Evolutionary conservation across 331 rosid species (phyloP).

Genomic region (Malus hybrid): DNA sequence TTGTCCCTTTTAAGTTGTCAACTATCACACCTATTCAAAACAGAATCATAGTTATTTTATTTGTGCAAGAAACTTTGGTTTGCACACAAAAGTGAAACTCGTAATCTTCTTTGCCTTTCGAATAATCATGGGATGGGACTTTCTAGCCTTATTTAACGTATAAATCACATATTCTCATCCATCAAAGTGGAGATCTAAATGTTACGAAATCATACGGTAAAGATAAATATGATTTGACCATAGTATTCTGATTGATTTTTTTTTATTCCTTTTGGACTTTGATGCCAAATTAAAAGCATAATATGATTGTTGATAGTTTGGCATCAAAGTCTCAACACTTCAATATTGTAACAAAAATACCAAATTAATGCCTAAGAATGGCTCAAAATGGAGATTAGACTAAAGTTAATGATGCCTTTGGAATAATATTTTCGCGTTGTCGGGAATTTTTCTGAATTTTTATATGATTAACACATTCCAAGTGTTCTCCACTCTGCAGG

Average conservation of each 20-base stretch:
- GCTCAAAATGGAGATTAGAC: conserved; percentile 2
- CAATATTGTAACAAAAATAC: background rate
- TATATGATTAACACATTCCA: conserved; percentile 6
- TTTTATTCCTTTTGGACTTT: background rate
- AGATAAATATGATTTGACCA: too few relatives aligned
- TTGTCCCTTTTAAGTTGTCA: conserved; percentile 12
- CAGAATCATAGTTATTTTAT: conserved; percentile 4
- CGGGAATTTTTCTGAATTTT: conserved; percentile 26
- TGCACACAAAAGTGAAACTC: background rate
- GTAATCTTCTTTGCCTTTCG: conserved; percentile 3
- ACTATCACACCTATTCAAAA: conserved; percentile 16
- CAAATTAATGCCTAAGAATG: background rate
- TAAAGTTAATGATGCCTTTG: conserved; percentile 4
- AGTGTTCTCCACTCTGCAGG: conserved; percentile 12
- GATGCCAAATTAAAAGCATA: too few relatives aligned
- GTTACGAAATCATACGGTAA: too few relatives aligned
- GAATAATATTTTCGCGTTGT: conserved; percentile 16
- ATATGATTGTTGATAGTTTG: background rate
- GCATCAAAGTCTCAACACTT: background rate
- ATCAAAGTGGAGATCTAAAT: too few relatives aligned
- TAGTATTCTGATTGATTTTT: too few relatives aligned
- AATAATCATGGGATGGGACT: conserved; percentile 13
- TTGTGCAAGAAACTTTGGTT: background rate
- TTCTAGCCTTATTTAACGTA: background rate
- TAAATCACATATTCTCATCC: background rate